Conservation (phyloP, 768 basidiomycete genomes). For the Naganishia vaughanmartiniae region DNA sequence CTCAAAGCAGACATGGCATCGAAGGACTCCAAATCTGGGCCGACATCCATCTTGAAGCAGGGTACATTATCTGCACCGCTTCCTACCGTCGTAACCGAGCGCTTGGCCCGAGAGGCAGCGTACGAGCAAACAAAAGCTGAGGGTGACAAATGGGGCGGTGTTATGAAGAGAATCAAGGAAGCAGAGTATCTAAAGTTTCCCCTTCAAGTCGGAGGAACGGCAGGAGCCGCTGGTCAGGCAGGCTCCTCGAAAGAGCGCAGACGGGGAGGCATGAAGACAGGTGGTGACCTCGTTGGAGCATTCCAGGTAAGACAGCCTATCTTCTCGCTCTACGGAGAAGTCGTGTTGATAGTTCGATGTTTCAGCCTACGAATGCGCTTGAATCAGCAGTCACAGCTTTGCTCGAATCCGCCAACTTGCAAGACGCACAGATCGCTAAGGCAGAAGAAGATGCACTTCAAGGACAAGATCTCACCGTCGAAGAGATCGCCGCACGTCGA, state of each 20-base stretch:
- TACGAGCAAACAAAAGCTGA: conserved; percentile 90
- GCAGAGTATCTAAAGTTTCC: conserved; percentile 56
- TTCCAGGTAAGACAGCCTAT: conserved; percentile 64
- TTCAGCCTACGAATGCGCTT: conserved; percentile 74
- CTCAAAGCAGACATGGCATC: conserved; percentile 61
- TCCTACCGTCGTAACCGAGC: conserved; percentile 80
- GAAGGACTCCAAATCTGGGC: conserved; percentile 1
- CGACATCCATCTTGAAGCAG: conserved; percentile 59
- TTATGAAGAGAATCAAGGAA: conserved; percentile 88
- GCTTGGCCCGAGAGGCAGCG: conserved; percentile 86
- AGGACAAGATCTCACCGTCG: conserved; percentile 75
- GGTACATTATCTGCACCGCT: conserved; percentile 75
- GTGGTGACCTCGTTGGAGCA: conserved; percentile 43
- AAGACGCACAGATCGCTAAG: conserved; percentile 72
- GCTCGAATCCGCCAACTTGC: conserved; percentile 74
- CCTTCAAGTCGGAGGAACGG: conserved; percentile 43
- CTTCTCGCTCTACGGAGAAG: not conserved
- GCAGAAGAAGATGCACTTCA: conserved; percentile 70
- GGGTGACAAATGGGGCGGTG: conserved; percentile 86
- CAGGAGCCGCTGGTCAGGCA: conserved; percentile 32
- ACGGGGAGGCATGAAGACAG: conserved; percentile 43
- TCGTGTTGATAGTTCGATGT: not conserved
- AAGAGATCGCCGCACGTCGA: conserved; percentile 79
- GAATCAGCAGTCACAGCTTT: conserved; percentile 81
- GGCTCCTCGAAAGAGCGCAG: conserved; percentile 35